Evolutionary conservation across 495 filamentous ascomycete species (phyloP).

Genomic region (Penicillium ucsense): DNA sequence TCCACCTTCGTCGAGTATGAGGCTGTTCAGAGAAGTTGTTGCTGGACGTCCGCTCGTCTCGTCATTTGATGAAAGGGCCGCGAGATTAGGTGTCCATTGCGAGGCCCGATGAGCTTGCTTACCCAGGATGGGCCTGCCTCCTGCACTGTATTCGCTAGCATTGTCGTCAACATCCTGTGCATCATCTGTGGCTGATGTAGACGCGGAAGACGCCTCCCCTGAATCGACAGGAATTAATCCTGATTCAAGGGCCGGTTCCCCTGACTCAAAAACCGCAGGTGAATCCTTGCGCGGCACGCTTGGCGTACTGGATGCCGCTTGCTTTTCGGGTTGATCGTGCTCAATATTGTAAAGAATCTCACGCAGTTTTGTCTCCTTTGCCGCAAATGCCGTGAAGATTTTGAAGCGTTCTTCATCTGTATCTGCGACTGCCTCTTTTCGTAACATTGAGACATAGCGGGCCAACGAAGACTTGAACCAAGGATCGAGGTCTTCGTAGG

Average conservation of each 20-base stretch:
- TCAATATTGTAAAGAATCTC: constrained; percentile 45
- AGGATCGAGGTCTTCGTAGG: constrained; percentile 41
- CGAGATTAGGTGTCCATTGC: constrained; percentile 9
- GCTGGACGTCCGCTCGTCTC: constrained; percentile 4
- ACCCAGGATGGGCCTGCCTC: constrained; percentile 36
- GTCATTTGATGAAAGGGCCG: constrained; percentile 2
- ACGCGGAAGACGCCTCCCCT: constrained; percentile 10
- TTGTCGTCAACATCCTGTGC: constrained; percentile 14
- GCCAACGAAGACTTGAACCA: constrained; percentile 44
- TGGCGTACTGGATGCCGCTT: constrained; percentile 4
- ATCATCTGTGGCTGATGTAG: constrained; percentile 11
- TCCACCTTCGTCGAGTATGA: constrained; percentile 11
- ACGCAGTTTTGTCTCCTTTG: constrained; percentile 42
- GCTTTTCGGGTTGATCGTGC: constrained; percentile 13
- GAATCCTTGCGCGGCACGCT: constrained; percentile 4
- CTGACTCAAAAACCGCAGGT: constrained; percentile 6
- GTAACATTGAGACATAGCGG: constrained; percentile 43
- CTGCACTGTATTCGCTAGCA: constrained; percentile 36
- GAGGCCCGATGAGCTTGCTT: constrained; percentile 7
- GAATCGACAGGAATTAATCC: constrained; percentile 28
- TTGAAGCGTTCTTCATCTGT: constrained; percentile 41
- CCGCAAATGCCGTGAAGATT: constrained; percentile 42
- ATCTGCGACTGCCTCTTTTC: constrained; percentile 41
- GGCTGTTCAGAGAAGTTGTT: constrained; percentile 19
- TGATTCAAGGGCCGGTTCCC: constrained; percentile 17